A percentile compares a stretch with the other conserved stretches of the same genome.
phyloP scores from a whole-genome alignment of 2,329 filamentous ascomycete species.

The Fusarium poae region DNA sequence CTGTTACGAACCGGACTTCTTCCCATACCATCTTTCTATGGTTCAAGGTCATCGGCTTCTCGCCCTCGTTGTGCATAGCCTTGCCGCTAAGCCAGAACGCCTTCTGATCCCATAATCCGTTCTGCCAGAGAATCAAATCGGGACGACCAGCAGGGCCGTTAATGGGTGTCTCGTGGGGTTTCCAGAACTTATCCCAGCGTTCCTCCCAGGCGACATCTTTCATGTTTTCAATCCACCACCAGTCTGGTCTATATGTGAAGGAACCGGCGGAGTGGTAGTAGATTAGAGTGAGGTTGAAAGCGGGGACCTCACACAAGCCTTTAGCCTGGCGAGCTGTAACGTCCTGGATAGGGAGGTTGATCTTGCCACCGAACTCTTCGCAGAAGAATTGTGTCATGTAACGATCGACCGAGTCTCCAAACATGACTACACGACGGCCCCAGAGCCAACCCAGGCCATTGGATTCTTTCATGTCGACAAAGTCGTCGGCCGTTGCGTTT shows the following conservation, averaged over 20 bases:
- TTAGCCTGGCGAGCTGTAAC: conserved; percentile 15
- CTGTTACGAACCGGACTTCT: conserved; percentile 34
- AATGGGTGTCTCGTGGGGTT: conserved; percentile 24
- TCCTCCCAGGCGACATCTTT: conserved; percentile 36
- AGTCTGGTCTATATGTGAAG: conserved; percentile 35
- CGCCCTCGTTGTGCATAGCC: conserved; percentile 8
- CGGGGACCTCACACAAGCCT: conserved; percentile 19
- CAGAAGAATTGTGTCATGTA: conserved; percentile 40
- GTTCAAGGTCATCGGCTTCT: conserved; percentile 13
- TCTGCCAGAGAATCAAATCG: conserved; percentile 39
- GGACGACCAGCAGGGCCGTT: conserved; percentile 31
- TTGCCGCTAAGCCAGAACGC: conserved; percentile 28
- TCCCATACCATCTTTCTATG: conserved; percentile 38
- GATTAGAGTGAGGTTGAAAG: conserved; percentile 26
- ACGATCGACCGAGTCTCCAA: conserved; percentile 36
- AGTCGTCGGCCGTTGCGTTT: conserved; percentile 20
- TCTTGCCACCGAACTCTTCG: conserved; percentile 23
- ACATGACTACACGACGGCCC: conserved; percentile 38
- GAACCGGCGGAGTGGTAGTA: conserved; percentile 38
- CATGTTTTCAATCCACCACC: conserved; percentile 42
- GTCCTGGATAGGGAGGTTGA: conserved; percentile 26
- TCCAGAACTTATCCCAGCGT: conserved; percentile 34
- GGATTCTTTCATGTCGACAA: conserved; percentile 28
- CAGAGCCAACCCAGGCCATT: conserved; percentile 33
- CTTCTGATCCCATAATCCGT: conserved; percentile 37